Evolutionary conservation across 1,284 basidiomycete species (phyloP), one percentile per base, ranked within the genome.

Genomic region (Pyrrhoderma noxium): DNA sequence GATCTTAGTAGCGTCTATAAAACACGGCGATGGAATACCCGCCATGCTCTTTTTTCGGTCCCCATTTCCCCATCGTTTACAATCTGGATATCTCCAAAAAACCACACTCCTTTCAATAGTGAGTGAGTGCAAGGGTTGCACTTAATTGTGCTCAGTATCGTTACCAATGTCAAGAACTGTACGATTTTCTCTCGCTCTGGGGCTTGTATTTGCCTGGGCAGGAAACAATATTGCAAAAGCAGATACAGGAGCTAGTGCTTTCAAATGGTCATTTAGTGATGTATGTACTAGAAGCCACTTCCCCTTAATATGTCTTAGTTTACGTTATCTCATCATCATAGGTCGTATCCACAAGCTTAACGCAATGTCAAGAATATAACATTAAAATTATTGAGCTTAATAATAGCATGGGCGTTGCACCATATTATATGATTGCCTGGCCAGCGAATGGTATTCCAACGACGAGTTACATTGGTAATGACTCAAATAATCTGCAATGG

Each of bases 351-450:
- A 50, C 53, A 8, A 19, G 37, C 7, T 27, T 54, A 21, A 23
- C 43, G 27, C 40, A 46, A 31, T 55, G 54, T 27, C 5, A 21
- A 8, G 40, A 14, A 8, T 55, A 55, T 27, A 21, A 8, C 11
- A n/a, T 55, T 22, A 1, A 5, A 8, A 22, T 55, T 14, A 4
- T 21, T 3, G 23, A 27, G 14, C 21, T 13, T 37, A 23, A 38
- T n/a, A 19, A 51, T 52, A 19, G 11, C 35, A 8, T 50, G 48
- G 18, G 21, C 11, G 18, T 25, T 60, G 21, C 74, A 2, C 76
- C 75, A 1, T 80, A 71, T 56, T 77, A 72, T 59, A 71, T 79
- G 70, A 65, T 74, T 27, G 71, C 74, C 0, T 70, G 73, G 49
- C 69, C 70, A 34, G 49, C 65, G 5, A 65, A 65, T 3, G 72